phyloP scores from a whole-genome alignment of 2,329 filamentous ascomycete genomes.

The Colletotrichum sp. region DNA sequence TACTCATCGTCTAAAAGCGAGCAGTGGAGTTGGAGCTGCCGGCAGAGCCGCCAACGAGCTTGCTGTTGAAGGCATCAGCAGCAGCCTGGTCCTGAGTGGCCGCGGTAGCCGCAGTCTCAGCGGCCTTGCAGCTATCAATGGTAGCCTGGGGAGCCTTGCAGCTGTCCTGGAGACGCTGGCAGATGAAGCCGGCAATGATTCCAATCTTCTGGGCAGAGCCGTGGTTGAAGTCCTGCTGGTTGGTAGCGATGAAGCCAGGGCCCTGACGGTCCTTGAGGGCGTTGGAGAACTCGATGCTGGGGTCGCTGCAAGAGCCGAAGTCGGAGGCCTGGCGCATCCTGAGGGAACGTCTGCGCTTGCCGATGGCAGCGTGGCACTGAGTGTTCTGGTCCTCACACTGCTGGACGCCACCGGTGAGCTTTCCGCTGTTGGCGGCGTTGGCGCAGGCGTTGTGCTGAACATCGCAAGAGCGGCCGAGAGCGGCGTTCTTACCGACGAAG shows the following conservation, averaged over 20 bases:
- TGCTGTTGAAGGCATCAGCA: constrained; percentile 29
- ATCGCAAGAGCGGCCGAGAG: constrained; percentile 52
- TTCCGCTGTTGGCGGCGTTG: constrained; percentile 51
- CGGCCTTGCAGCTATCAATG: constrained; percentile 9
- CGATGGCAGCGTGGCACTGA: constrained; percentile 35
- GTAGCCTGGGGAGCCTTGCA: constrained; percentile 25
- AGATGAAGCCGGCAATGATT: constrained; percentile 53
- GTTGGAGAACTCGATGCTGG: constrained; percentile 53
- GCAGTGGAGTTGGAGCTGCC: background rate
- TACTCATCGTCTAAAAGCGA: background rate
- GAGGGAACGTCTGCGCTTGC: constrained; percentile 23
- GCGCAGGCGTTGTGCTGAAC: constrained; percentile 57
- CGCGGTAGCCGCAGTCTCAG: constrained; percentile 21
- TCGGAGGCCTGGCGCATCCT: constrained; percentile 29
- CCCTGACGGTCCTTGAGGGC: constrained; percentile 53
- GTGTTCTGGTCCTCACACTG: constrained; percentile 50
- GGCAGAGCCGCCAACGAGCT: constrained; percentile 11
- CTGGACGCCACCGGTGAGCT: constrained; percentile 35
- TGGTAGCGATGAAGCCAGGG: constrained; percentile 43
- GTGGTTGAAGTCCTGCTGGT: constrained; percentile 53
- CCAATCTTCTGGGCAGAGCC: constrained; percentile 47
- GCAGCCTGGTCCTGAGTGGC: constrained; percentile 27
- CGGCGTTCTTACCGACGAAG: constrained; percentile 53
- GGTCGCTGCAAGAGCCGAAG: constrained; percentile 52
- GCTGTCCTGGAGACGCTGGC: constrained; percentile 40